Evolutionary conservation across 441 rosid genomes (phyloP).

Genomic region (Gossypium laxum): DNA sequence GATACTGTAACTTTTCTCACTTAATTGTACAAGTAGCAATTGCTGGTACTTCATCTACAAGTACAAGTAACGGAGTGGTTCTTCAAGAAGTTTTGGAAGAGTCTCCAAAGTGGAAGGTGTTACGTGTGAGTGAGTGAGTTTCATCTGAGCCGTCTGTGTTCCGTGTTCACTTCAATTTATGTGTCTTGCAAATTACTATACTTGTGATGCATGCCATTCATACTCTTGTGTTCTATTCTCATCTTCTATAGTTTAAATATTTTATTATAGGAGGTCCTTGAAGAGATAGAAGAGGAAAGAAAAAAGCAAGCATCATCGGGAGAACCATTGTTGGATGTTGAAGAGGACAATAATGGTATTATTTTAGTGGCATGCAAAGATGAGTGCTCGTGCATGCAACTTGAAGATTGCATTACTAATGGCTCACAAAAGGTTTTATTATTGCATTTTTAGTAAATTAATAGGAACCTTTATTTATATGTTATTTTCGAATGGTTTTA

Average conservation of each 20-base stretch:
- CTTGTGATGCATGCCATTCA: background rate
- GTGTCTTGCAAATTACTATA: background rate
- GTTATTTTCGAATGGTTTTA: background rate
- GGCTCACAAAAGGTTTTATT: slow-evolving; percentile 49
- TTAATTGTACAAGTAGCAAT: slow-evolving; percentile 24
- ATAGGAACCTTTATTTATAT: background rate
- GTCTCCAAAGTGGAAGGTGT: slow-evolving; percentile 95
- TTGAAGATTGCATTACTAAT: slow-evolving; percentile 67
- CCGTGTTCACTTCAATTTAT: background rate
- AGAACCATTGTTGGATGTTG: slow-evolving; percentile 31
- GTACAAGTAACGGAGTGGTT: slow-evolving; percentile 30
- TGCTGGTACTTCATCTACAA: slow-evolving; percentile 37
- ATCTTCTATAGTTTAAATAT: slow-evolving; percentile 10
- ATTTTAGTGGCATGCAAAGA: slow-evolving; percentile 90
- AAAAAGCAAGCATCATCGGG: slow-evolving; percentile 34
- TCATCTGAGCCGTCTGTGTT: slow-evolving; percentile 23
- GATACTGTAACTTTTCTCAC: slow-evolving; percentile 3
- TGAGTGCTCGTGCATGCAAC: slow-evolving; percentile 91
- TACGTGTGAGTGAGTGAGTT: slow-evolving; percentile 89
- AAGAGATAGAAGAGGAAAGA: slow-evolving; percentile 77
- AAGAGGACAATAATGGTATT: slow-evolving; percentile 41
- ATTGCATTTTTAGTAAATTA: background rate
- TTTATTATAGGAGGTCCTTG: slow-evolving; percentile 59
- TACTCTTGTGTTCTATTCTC: background rate
- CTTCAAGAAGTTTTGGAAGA: slow-evolving; percentile 74